Base-by-base conservation (phyloP, 495 filamentous ascomycete species). In the Annulohypoxylon maeteangense region DNA sequence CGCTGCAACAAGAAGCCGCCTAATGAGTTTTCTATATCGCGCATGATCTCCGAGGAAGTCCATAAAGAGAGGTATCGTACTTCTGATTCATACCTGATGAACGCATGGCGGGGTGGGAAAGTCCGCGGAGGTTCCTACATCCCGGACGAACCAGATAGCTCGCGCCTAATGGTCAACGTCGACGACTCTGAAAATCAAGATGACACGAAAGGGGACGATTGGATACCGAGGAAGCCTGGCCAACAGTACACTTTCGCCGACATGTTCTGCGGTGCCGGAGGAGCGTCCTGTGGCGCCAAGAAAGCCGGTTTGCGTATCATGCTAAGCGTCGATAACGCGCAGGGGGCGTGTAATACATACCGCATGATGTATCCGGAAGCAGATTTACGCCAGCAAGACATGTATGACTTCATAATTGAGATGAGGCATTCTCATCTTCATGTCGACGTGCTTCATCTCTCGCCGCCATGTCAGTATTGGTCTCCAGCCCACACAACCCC, bases 391-490 rank as follows among this genome's bases (percentile, higher is more conserved):
- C 18, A 81, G 1, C 73, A 81, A 18, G 76, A 82, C 1, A 85
- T 86, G 5, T 72, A 85, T 36, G 74, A 88, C 7, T 87, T 93
- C 16, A 78, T 82, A 60, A 57, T 29, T 12, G 22, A 67, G 12
- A 61, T 51, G 59, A 38, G 45, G 0, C n/a, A 68, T 53, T 50
- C 42, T 27, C 71, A 10, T 65, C 20, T 57, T 57, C 81, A 74
- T 22, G 86, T 92, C 0, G 93, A 97, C 70, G 81, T 97, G 18
- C 81, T 91, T 1, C 94, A 98, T 61, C 76, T 95, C 0, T 95
- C 92, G 0, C 93, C 93, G 0, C 94, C 95, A 0, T 98, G 95
- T 55, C 92, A 95, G 65, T 87, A 87, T 6, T 97, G 90, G 78
- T 96, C 92, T 0, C 88, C 89, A 0, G 92, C 91, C 0, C 92